These are phyloP conservation scores for Globisporangium polare DNA, from an alignment of 352 stramenopile genomes.

Conservation along the genomic window DNA sequence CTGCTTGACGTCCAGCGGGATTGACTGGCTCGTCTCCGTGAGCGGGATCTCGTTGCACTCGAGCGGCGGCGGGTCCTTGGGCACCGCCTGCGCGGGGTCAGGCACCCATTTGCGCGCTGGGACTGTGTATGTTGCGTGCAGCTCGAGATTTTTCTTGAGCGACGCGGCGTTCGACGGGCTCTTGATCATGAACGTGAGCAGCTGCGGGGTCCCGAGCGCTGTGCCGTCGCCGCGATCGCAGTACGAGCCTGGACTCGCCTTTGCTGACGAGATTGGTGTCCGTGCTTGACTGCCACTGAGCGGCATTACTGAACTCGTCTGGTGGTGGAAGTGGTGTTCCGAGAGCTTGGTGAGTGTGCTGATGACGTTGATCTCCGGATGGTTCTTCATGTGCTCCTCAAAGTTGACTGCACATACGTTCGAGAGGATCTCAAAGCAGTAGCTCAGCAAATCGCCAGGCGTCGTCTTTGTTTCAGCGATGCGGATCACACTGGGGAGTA, in stretches of 20 bases:
- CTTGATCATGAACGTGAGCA: conserved; percentile 66
- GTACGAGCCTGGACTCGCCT: conserved; percentile 18
- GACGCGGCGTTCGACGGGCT: conserved; percentile 34
- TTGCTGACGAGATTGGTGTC: neutral
- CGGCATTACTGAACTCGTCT: neutral
- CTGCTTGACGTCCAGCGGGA: conserved; percentile 43
- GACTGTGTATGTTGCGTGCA: conserved; percentile 61
- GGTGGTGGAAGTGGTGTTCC: conserved; percentile 28
- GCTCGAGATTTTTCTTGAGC: conserved; percentile 64
- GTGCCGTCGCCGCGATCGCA: conserved; percentile 39
- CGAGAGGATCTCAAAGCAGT: conserved; percentile 74
- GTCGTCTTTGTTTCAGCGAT: conserved; percentile 34
- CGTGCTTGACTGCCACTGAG: neutral
- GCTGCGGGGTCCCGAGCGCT: conserved; percentile 27
- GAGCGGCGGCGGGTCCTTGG: conserved; percentile 47
- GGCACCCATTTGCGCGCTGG: conserved; percentile 57
- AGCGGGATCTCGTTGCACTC: conserved; percentile 58
- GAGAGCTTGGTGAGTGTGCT: conserved; percentile 66
- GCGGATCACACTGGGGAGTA: conserved; percentile 45
- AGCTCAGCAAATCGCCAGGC: conserved; percentile 27
- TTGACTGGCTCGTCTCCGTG: conserved; percentile 46
- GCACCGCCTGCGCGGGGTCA: conserved; percentile 25
- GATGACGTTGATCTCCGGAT: conserved; percentile 65
- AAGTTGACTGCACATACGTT: conserved; percentile 63
- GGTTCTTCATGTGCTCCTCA: conserved; percentile 32